These are phyloP conservation scores for Crithidia bombi DNA, from an alignment of 208 protist species.

Conservation along the genomic window DNA sequence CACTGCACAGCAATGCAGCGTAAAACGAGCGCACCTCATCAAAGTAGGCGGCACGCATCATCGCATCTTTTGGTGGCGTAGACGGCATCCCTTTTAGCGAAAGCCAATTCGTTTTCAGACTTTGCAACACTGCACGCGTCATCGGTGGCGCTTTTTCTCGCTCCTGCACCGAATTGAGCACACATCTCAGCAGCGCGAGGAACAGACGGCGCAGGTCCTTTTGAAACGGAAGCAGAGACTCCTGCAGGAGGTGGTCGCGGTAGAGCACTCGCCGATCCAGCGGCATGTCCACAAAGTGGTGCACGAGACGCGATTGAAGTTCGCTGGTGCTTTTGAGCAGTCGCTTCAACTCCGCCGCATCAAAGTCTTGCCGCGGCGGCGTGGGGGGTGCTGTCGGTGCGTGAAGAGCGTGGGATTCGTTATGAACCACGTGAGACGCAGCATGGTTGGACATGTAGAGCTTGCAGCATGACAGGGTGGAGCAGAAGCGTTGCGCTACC, in stretches of 20 bases:
- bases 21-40: slow-evolving; percentile 53
- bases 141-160: not conserved
- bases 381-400: not conserved
- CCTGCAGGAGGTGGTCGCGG: slow-evolving; percentile 21
- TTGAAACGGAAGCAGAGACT: slow-evolving; percentile 4
- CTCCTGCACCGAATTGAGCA: not conserved
- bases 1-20: slow-evolving; percentile 50
- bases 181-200: not conserved
- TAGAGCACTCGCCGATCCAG: slow-evolving; percentile 26
- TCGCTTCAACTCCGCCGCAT: not conserved
- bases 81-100: not conserved
- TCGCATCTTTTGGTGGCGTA: not conserved
- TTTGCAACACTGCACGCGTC: slow-evolving; percentile 21
- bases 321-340: not conserved
- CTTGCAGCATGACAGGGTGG: not conserved
- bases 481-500: not conserved
- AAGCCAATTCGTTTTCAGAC: slow-evolving; percentile 41
- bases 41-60: not conserved
- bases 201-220: slow-evolving; percentile 6
- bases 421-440: not conserved
- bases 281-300: slow-evolving; percentile 15
- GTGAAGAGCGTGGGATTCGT: not conserved
- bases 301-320: not conserved
- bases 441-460: not conserved
- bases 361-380: not conserved